Conservation (phyloP, 2,329 filamentous ascomycete species). For the Nemania sp. region DNA sequence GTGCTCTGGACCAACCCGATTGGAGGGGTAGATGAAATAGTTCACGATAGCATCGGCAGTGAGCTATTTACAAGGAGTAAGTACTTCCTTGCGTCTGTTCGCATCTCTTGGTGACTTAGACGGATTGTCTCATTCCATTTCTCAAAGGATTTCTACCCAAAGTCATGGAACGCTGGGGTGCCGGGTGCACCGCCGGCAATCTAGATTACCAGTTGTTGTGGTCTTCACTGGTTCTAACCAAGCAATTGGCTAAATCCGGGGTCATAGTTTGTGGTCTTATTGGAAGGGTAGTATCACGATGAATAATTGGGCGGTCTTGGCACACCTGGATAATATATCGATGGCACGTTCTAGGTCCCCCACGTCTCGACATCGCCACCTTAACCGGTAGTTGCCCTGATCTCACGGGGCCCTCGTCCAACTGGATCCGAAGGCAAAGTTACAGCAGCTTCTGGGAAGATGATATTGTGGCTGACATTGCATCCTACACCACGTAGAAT, state of each 20-base stretch:
- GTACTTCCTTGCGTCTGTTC: constrained; percentile 1
- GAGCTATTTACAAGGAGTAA: neutral
- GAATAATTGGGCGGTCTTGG: constrained; percentile 43
- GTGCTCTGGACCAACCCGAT: constrained; percentile 15
- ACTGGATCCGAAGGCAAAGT: constrained; percentile 32
- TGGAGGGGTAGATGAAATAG: constrained; percentile 18
- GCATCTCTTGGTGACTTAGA: constrained; percentile 18
- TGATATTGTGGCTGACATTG: constrained; percentile 35
- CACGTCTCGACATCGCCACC: constrained; percentile 44
- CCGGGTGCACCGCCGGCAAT: constrained; percentile 9
- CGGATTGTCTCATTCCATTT: constrained; percentile 39
- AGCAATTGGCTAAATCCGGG: constrained; percentile 47
- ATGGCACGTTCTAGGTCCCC: constrained; percentile 46
- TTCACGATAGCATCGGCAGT: constrained; percentile 19
- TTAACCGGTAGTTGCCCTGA: constrained; percentile 43
- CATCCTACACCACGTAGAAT: constrained; percentile 20
- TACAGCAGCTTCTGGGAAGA: constrained; percentile 42
- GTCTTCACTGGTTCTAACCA: constrained; percentile 13
- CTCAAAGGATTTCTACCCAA: constrained; percentile 25
- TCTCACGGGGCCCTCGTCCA: constrained; percentile 24
- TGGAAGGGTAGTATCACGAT: constrained; percentile 38
- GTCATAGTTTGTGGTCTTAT: constrained; percentile 34
- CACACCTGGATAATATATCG: constrained; percentile 47
- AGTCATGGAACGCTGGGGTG: constrained; percentile 20
- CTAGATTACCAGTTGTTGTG: constrained; percentile 22